phyloP scores from a whole-genome alignment of 2,329 filamentous ascomycete genomes.

The Botrytis sinoallii region DNA sequence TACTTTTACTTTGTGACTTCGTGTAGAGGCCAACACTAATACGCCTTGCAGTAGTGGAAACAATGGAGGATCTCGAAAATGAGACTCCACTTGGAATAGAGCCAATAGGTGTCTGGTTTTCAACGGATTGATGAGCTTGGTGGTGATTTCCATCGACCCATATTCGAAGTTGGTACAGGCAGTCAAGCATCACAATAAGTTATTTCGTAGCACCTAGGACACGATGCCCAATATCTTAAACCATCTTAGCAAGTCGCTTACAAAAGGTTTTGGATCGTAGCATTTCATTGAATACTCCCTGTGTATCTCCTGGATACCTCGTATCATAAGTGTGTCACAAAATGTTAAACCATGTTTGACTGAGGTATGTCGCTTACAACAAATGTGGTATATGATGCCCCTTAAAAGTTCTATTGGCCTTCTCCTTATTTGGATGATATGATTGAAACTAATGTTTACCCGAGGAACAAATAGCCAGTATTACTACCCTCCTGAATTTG shows the following conservation, averaged over 20 bases:
- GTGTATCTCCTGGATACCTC: not conserved
- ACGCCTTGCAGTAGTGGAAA: slow-evolving; percentile 25
- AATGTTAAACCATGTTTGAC: not conserved
- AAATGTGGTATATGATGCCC: not conserved
- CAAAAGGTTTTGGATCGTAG: not conserved
- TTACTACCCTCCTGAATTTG: not conserved
- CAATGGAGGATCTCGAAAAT: slow-evolving; percentile 33
- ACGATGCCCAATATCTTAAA: not conserved
- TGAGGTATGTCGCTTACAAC: not conserved
- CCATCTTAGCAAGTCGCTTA: not conserved
- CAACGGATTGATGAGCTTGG: slow-evolving; percentile 8
- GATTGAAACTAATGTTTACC: not conserved
- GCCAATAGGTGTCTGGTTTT: slow-evolving; percentile 14
- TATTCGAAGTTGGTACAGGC: not conserved
- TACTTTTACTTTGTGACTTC: not conserved
- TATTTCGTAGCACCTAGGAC: not conserved
- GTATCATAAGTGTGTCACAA: not conserved
- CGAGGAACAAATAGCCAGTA: not conserved
- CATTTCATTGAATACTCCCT: not conserved
- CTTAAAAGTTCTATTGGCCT: not conserved
- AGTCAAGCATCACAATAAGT: not conserved
- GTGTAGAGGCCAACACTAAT: not conserved
- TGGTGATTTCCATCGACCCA: not conserved
- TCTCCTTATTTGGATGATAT: not conserved
- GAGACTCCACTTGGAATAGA: slow-evolving; percentile 32